Evolutionary conservation across 805 yeast genomes (phyloP).

Genomic region (Lipomyces starkeyi): DNA sequence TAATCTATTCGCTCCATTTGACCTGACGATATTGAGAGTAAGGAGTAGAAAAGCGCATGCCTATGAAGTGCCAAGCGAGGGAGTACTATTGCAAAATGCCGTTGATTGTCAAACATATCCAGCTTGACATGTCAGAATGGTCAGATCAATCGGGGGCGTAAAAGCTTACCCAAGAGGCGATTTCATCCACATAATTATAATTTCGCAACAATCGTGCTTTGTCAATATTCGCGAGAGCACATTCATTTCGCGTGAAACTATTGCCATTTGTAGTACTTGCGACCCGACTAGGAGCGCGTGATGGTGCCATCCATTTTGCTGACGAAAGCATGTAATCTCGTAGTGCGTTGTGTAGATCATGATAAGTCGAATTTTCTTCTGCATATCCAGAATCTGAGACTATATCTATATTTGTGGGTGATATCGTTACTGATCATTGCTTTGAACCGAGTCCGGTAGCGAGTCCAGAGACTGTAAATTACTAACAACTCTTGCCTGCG

Average conservation of each 20-base stretch:
- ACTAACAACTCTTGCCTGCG: no score
- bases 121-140: no score
- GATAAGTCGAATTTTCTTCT: not conserved
- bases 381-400: not conserved
- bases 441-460: no score
- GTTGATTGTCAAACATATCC: slow-evolving; percentile 47
- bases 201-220: slow-evolving; percentile 27
- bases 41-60: slow-evolving; percentile 43
- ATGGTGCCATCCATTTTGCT: slow-evolving; percentile 10
- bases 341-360: slow-evolving; percentile 13
- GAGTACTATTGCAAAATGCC: slow-evolving; percentile 47
- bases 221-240: slow-evolving; percentile 6
- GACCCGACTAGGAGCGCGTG: slow-evolving; percentile 4
- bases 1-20: slow-evolving; percentile 45
- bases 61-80: slow-evolving; percentile 47
- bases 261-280: no score
- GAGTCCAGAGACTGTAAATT: no score
- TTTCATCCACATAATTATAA: slow-evolving; percentile 49
- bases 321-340: slow-evolving; percentile 17
- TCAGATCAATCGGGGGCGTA: no score
- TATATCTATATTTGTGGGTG: not conserved
- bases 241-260: no score
- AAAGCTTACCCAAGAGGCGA: slow-evolving; percentile 50
- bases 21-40: slow-evolving; percentile 48
- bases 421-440: no score